Percentiles rank a stretch among this genome's conserved stretches.
phyloP scores from a whole-genome alignment of 2,329 filamentous ascomycete genomes.

The Cytospora paraplurivora region DNA sequence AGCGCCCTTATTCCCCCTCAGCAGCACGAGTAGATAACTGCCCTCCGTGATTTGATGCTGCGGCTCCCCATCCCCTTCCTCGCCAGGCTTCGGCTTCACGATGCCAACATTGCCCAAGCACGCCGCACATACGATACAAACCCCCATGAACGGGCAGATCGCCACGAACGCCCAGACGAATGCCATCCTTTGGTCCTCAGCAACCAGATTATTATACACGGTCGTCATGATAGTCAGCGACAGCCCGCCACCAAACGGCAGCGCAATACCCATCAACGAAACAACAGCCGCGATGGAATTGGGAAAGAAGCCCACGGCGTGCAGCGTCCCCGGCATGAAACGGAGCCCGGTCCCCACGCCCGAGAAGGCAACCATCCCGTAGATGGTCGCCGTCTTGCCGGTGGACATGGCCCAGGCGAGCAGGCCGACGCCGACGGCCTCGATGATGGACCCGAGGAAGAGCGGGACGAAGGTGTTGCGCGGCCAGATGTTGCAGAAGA shows the following conservation, averaged over 20 bases:
- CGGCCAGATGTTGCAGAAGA: conserved; percentile 62
- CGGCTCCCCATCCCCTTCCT: conserved; percentile 9
- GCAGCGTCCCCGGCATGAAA: conserved; percentile 55
- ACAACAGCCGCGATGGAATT: conserved; percentile 59
- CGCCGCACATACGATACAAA: conserved; percentile 35
- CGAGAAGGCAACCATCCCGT: conserved; percentile 66
- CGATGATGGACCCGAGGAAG: conserved; percentile 56
- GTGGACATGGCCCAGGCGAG: conserved; percentile 60
- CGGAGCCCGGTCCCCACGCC: conserved; percentile 65
- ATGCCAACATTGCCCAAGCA: conserved; percentile 41
- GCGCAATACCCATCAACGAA: conserved; percentile 59
- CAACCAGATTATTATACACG: conserved; percentile 63
- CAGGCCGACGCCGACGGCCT: conserved; percentile 60
- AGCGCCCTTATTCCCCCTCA: background rate
- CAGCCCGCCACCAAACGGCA: conserved; percentile 66
- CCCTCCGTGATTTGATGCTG: conserved; percentile 17
- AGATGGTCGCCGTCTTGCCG: conserved; percentile 53
- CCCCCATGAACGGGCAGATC: conserved; percentile 59
- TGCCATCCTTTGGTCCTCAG: conserved; percentile 38
- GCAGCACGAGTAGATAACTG: conserved; percentile 15
- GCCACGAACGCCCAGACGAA: conserved; percentile 67
- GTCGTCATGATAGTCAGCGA: conserved; percentile 68
- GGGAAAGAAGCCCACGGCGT: conserved; percentile 64
- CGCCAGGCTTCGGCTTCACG: conserved; percentile 25
- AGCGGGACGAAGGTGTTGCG: conserved; percentile 63